Evolutionary conservation across 306 rosid species (phyloP).

Genomic region (Fagus crenata): DNA sequence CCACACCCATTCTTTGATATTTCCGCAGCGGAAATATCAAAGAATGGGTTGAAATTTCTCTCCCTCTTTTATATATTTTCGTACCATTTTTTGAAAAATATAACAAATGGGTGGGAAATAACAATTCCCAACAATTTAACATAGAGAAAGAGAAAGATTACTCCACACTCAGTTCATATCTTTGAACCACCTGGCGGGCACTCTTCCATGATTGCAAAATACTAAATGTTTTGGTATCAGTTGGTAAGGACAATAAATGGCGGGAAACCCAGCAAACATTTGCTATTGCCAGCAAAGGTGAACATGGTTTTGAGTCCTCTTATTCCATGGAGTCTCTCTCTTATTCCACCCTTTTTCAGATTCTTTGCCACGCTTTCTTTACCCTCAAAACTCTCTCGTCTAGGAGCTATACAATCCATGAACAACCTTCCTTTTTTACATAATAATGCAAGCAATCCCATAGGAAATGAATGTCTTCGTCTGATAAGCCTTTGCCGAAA

Average conservation of each 20-base stretch:
- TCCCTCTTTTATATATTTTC: no score
- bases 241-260: not conserved
- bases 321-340: not conserved
- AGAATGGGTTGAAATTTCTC: no score
- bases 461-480: slow-evolving; percentile 15
- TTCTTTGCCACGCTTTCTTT: not conserved
- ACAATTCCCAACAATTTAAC: no score
- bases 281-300: not conserved
- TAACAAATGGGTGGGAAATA: no score
- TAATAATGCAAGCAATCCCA: slow-evolving; percentile 4
- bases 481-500: slow-evolving; percentile 27
- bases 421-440: not conserved
- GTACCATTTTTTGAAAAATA: no score
- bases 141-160: no score
- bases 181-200: no score
- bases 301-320: not conserved
- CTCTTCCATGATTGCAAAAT: no score
- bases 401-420: slow-evolving; percentile 1
- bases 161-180: no score
- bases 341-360: slow-evolving; percentile 9
- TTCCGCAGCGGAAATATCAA: no score
- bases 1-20: no score
- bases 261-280: not conserved
- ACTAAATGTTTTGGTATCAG: not conserved
- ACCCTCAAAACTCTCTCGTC: slow-evolving; percentile 1